These are phyloP conservation scores for Citrus australasica DNA, from an alignment of 345 rosid genomes.

Conservation along the genomic window DNA sequence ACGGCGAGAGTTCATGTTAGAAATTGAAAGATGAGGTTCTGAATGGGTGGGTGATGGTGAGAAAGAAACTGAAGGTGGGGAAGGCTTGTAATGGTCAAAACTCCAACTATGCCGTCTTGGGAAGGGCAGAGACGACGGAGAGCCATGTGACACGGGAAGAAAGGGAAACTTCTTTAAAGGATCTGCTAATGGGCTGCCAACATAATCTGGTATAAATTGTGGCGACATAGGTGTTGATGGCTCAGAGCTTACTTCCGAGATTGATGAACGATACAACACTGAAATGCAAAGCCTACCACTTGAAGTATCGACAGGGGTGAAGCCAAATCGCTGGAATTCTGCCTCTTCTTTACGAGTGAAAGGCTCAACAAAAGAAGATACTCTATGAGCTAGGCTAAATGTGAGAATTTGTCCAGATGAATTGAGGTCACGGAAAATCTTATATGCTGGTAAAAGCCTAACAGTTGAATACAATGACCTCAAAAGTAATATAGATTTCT, in stretches of 20 bases:
- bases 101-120: slow-evolving; percentile 91
- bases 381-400: slow-evolving; percentile 67
- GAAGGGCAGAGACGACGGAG: slow-evolving; percentile 78
- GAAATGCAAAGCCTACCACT: slow-evolving; percentile 89
- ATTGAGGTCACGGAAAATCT: slow-evolving; percentile 73
- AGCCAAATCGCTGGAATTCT: slow-evolving; percentile 81
- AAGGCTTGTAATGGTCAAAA: slow-evolving; percentile 57
- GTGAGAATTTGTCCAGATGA: slow-evolving; percentile 60
- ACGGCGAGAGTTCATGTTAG: slow-evolving; percentile 47
- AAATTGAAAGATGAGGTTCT: slow-evolving; percentile 53
- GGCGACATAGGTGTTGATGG: slow-evolving; percentile 79
- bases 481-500: slow-evolving; percentile 73
- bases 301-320: slow-evolving; percentile 78
- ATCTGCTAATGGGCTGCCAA: slow-evolving; percentile 95
- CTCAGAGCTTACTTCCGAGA: slow-evolving; percentile 62
- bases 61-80: slow-evolving; percentile 63
- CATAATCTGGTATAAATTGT: slow-evolving; percentile 81
- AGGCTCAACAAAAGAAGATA: slow-evolving; percentile 75
- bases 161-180: slow-evolving; percentile 80
- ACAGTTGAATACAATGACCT: slow-evolving; percentile 83
- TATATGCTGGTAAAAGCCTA: slow-evolving; percentile 90
- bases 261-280: slow-evolving; percentile 55
- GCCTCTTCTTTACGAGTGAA: slow-evolving; percentile 79
- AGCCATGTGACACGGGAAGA: slow-evolving; percentile 64
- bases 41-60: slow-evolving; percentile 85